Base-by-base conservation (phyloP, 2,329 filamentous ascomycete genomes). In the Dactylellina leptospora region DNA sequence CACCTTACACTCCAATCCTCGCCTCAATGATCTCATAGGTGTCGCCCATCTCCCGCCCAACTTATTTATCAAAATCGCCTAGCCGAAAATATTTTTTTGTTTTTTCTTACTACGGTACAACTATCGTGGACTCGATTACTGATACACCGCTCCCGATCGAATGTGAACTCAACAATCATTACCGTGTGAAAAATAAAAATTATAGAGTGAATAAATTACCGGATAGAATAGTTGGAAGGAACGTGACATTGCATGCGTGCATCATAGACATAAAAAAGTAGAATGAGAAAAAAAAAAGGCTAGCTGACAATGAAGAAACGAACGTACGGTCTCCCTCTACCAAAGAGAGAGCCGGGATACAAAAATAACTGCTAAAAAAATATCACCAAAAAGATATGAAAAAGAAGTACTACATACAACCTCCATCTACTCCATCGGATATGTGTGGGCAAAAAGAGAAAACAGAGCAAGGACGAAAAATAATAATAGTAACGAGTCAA, bases 351-450 rank as follows among this genome's bases (percentile, higher is more conserved):
- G 38, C 23, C n/a, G 18, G 28, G 33, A 33, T 16, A 40, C 36
- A 11, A 47, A 48, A 30, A 51, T 51, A 23, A n/a, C 30, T 6
- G 33, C 22, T 40, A 30, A 18, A 56, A 55, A 38, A 30, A 27
- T 18, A 22, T 36, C 53, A 42, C 42, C n/a, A n/a, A 44, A 55
- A 42, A 48, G 33, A 38, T 13, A 22, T 20, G 38, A 54, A 10
- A 18, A 23, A 54, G 25, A 66, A 66, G 44, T 61, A 63, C 36
- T 63, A 58, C 28, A 71, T 54, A 59, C 66, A 71, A 59, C 58
- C 66, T 56, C 53, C 44, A 45, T 59, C 58, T 71, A 63, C 66
- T 63, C 66, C 66, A 27, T 59, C 50, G n/a, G 44, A 45, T 48
- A 71, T 70, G n/a, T 47, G 55, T n/a, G n/a, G n/a, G n/a, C n/a